phyloP scores from a whole-genome alignment of 352 stramenopile genomes.

The Globisporangium carolinianum region DNA sequence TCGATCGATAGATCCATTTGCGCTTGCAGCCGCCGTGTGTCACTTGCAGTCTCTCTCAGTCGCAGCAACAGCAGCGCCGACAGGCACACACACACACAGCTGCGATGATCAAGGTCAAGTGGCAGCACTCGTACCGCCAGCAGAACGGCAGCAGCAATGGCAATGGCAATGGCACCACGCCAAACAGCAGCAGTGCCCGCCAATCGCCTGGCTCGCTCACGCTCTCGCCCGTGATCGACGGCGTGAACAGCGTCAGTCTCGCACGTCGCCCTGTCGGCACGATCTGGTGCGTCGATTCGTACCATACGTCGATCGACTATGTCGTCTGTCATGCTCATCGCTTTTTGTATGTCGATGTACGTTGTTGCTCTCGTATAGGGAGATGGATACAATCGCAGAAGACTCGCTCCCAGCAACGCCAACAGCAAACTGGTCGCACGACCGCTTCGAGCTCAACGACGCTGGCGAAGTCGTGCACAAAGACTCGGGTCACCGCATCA shows the following conservation, averaged over 20 bases:
- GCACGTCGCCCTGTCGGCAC: constrained; percentile 7
- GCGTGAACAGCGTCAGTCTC: constrained; percentile 21
- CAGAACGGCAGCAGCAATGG: not conserved
- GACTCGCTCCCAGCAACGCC: constrained; percentile 39
- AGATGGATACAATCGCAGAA: constrained; percentile 79
- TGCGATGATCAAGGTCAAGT: constrained; percentile 68
- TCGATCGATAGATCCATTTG: not conserved
- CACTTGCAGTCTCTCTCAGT: not conserved
- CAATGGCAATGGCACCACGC: not conserved
- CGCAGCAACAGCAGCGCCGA: not conserved
- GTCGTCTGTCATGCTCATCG: too few species aligned
- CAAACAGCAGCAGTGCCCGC: constrained; percentile 6
- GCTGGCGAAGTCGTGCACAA: constrained; percentile 47
- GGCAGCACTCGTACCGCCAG: constrained; percentile 35
- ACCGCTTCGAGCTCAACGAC: constrained; percentile 52
- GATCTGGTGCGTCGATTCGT: constrained; percentile 8
- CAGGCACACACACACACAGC: not conserved
- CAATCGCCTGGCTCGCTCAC: constrained; percentile 11
- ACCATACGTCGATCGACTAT: too few species aligned
- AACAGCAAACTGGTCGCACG: constrained; percentile 48
- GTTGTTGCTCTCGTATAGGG: constrained; percentile 14
- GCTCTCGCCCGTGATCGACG: constrained; percentile 35
- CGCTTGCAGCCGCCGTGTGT: too few species aligned
- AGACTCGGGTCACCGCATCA: constrained; percentile 41
- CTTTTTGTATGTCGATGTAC: too few species aligned